Conservation (phyloP, 2,329 filamentous ascomycete species). For the Thelonectria blattea region DNA sequence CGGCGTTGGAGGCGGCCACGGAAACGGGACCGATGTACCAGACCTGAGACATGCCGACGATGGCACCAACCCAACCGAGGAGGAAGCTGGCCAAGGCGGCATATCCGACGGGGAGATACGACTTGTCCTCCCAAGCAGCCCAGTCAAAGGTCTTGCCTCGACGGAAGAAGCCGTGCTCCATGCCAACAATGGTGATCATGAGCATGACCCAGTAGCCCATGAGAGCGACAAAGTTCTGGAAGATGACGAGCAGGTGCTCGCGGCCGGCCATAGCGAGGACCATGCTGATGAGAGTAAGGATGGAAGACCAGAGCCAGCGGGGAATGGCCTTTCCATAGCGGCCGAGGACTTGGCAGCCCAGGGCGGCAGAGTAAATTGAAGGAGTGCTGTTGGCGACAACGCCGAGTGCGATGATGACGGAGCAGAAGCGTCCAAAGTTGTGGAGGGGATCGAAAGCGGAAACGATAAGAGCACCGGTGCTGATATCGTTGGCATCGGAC, state of each 20-base stretch:
- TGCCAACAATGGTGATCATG: conserved; percentile 55
- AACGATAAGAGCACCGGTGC: conserved; percentile 62
- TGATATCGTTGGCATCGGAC: conserved; percentile 56
- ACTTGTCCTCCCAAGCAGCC: conserved; percentile 53
- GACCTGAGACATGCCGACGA: conserved; percentile 63
- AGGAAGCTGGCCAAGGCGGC: conserved; percentile 53
- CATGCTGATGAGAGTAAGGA: conserved; percentile 60
- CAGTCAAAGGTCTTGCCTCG: conserved; percentile 49
- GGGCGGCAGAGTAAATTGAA: conserved; percentile 62
- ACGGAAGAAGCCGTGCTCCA: conserved; percentile 53
- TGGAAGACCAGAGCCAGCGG: conserved; percentile 59
- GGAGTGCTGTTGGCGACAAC: conserved; percentile 62
- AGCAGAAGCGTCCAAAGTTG: conserved; percentile 63
- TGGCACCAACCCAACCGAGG: conserved; percentile 55
- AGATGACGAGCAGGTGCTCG: conserved; percentile 57
- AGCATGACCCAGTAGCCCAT: conserved; percentile 63
- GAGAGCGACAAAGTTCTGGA: conserved; percentile 59
- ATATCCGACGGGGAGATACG: conserved; percentile 50
- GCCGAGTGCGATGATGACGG: conserved; percentile 60
- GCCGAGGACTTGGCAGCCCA: conserved; percentile 65
- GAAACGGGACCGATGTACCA: conserved; percentile 67
- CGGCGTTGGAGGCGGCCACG: conserved; percentile 56
- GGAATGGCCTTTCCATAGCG: conserved; percentile 59
- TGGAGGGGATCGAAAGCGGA: conserved; percentile 60
- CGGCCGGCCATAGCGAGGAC: conserved; percentile 62